Conservation (phyloP, 164 flowering plant species). For the Magnolia changhungtana region DNA sequence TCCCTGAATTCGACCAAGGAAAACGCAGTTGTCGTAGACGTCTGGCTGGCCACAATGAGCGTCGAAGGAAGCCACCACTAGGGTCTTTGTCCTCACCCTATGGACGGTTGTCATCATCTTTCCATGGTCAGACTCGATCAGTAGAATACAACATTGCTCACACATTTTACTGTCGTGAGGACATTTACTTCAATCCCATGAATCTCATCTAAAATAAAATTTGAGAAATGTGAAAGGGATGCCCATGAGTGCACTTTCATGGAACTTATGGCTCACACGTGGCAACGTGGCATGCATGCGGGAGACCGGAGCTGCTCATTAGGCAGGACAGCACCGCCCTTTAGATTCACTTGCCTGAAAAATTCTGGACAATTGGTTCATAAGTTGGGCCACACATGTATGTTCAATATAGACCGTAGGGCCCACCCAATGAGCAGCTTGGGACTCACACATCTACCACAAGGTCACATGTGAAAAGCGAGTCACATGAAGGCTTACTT, state of each 20-base stretch:
- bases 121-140: conserved; percentile 47
- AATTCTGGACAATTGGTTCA: neutral
- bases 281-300: neutral
- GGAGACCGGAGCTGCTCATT: neutral
- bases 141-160: neutral
- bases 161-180: neutral
- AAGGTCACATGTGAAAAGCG: neutral
- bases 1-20: conserved; percentile 91
- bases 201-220: neutral
- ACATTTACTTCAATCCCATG: neutral
- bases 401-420: neutral
- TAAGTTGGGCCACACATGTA: neutral
- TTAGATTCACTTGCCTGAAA: neutral
- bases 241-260: neutral
- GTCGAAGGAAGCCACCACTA: conserved; percentile 88
- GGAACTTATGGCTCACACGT: neutral
- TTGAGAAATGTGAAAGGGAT: neutral
- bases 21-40: conserved; percentile 95
- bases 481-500: neutral
- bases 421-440: neutral
- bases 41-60: conserved; percentile 95
- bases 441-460: neutral
- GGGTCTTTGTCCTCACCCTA: conserved; percentile 59
- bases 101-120: conserved; percentile 51
- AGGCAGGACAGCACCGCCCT: neutral